Percentiles rank a stretch among this genome's conserved stretches.
Evolutionary conservation across 1,284 basidiomycete genomes (phyloP).

Genomic region (Austroboletus rostrupii): DNA sequence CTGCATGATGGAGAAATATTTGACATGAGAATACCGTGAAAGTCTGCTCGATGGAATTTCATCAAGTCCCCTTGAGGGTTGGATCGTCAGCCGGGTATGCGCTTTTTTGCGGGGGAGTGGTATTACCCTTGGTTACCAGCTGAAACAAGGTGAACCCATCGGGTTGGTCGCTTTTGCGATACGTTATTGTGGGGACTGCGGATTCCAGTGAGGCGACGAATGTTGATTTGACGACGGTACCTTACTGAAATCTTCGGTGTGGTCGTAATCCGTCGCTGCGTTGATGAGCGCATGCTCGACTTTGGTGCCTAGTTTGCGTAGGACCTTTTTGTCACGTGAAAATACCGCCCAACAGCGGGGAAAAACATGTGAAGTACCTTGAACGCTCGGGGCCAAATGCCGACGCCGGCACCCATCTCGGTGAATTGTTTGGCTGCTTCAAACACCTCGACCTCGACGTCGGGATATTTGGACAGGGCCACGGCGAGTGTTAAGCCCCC

Average conservation of each 20-base stretch:
- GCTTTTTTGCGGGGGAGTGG: neutral
- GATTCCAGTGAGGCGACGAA: conserved; percentile 2
- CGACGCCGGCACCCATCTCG: conserved; percentile 56
- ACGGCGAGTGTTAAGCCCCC: conserved; percentile 43
- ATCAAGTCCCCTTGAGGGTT: conserved; percentile 35
- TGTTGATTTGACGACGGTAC: neutral
- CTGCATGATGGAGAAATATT: conserved; percentile 31
- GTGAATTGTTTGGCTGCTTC: conserved; percentile 45
- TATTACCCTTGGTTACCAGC: conserved; percentile 43
- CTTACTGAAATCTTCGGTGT: conserved; percentile 37
- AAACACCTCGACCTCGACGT: conserved; percentile 51
- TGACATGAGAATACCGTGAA: conserved; percentile 38
- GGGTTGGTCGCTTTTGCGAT: conserved; percentile 48
- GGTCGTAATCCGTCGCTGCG: conserved; percentile 33
- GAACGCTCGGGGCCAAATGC: conserved; percentile 45
- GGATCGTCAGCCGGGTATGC: conserved; percentile 1
- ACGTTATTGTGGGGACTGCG: conserved; percentile 41
- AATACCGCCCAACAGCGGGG: neutral
- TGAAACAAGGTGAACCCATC: conserved; percentile 42
- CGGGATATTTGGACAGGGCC: conserved; percentile 44
- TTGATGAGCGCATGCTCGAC: conserved; percentile 45
- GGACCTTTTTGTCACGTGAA: conserved; percentile 28
- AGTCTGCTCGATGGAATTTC: conserved; percentile 42
- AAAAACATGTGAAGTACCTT: conserved; percentile 7
- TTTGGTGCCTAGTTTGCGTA: conserved; percentile 39